Percentiles rank a stretch among this genome's conserved stretches.
phyloP scores from a whole-genome alignment of 805 yeast genomes.

The Nakazawaea ernobii region DNA sequence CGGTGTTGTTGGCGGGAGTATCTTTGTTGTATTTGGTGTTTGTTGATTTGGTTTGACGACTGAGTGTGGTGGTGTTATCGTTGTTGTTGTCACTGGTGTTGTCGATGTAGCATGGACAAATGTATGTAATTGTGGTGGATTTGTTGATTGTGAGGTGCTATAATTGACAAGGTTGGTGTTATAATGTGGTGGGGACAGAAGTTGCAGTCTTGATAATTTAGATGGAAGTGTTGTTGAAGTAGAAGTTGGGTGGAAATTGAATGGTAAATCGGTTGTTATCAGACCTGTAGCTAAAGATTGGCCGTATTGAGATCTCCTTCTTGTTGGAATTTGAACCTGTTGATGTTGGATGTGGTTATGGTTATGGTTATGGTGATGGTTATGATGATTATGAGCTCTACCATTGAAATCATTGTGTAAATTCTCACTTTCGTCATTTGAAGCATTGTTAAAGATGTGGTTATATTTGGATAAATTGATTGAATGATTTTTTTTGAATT shows the following conservation, averaged over 20 bases:
- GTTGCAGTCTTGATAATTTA: not conserved
- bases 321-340: not conserved
- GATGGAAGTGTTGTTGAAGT: slow-evolving; percentile 3
- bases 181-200: not conserved
- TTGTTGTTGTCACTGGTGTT: slow-evolving; percentile 3
- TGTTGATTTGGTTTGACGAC: slow-evolving; percentile 1
- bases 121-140: not conserved
- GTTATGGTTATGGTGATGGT: slow-evolving; percentile 10
- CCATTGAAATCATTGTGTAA: not conserved
- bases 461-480: slow-evolving; percentile 12
- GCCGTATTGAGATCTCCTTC: slow-evolving; percentile 4
- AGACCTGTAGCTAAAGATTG: slow-evolving; percentile 17
- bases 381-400: slow-evolving; percentile 5
- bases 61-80: slow-evolving; percentile 4
- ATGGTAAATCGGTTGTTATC: slow-evolving; percentile 23
- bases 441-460: slow-evolving; percentile 7
- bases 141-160: not conserved
- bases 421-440: not conserved
- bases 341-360: too few species aligned
- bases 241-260: slow-evolving; percentile 10
- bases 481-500: slow-evolving; percentile 31
- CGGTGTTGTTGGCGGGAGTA: slow-evolving; percentile 9
- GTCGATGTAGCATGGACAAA: not conserved
- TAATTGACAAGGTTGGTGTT: not conserved
- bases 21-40: not conserved